These are phyloP conservation scores for Sphaerobolus stellatus DNA, from an alignment of 1,284 basidiomycete genomes.

Conservation along the genomic window DNA sequence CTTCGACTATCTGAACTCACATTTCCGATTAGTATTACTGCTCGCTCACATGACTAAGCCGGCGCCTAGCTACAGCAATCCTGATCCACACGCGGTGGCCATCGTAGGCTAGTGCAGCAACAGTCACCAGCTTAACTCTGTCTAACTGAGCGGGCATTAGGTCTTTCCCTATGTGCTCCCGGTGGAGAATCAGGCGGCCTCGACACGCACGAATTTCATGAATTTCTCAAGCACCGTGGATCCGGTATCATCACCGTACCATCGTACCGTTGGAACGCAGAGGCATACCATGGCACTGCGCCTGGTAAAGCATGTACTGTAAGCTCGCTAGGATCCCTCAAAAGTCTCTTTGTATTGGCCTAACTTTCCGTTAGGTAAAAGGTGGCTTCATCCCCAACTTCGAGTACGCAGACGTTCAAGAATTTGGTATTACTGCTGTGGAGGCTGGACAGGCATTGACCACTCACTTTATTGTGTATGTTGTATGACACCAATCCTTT, in stretches of 20 bases:
- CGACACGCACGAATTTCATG: slow-evolving; percentile 15
- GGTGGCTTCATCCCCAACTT: slow-evolving; percentile 32
- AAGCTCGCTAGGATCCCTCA: neutral
- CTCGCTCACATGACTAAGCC: neutral
- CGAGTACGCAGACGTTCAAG: slow-evolving; percentile 29
- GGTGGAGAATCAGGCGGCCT: slow-evolving; percentile 15
- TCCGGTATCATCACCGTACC: slow-evolving; percentile 16
- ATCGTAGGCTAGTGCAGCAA: neutral
- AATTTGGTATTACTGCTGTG: slow-evolving; percentile 32
- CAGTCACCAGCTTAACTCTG: neutral
- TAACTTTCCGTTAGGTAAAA: slow-evolving; percentile 24
- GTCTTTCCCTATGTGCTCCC: slow-evolving; percentile 15
- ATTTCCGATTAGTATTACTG: too few relatives aligned
- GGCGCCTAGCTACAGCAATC: neutral
- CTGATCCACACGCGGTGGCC: neutral
- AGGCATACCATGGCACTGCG: slow-evolving; percentile 15
- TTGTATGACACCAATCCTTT: slow-evolving; percentile 26
- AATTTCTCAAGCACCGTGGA: slow-evolving; percentile 14
- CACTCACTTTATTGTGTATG: slow-evolving; percentile 22
- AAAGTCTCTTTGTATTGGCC: neutral
- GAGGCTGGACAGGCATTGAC: slow-evolving; percentile 29
- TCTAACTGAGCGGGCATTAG: slow-evolving; percentile 6
- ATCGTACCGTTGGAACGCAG: slow-evolving; percentile 16
- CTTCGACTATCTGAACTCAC: too few relatives aligned
- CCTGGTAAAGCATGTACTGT: neutral